Percentiles rank a stretch among this genome's conserved stretches.
Evolutionary conservation across 1,284 basidiomycete genomes (phyloP).

Genomic region (Volvariella surrecta): DNA sequence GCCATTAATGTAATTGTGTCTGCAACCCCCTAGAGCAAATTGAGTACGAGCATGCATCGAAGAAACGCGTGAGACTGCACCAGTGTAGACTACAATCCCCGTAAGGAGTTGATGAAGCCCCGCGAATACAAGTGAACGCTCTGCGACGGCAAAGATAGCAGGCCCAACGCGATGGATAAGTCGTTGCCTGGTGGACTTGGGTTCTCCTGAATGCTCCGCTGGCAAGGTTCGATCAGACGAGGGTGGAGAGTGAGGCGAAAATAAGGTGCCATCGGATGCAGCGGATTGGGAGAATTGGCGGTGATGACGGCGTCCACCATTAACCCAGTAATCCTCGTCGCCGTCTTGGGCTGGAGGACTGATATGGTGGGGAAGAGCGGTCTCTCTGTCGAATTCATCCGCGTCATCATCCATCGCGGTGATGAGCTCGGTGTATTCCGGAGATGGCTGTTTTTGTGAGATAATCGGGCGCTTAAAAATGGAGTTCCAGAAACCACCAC

Average conservation of each 20-base stretch:
- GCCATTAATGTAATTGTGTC: conserved; percentile 66
- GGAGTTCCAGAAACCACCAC: conserved; percentile 44
- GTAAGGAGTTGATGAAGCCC: conserved; percentile 58
- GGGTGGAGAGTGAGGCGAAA: conserved; percentile 34
- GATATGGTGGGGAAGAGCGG: conserved; percentile 3
- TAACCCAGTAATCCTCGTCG: conserved; percentile 35
- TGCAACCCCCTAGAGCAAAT: conserved; percentile 48
- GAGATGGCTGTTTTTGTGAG: conserved; percentile 10
- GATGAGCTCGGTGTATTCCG: conserved; percentile 49
- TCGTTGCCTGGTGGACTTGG: conserved; percentile 15
- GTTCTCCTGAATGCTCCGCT: conserved; percentile 24
- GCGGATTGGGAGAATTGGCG: conserved; percentile 27
- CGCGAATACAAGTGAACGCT: conserved; percentile 59
- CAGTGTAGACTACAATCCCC: conserved; percentile 73
- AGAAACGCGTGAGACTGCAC: conserved; percentile 14
- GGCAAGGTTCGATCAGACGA: conserved; percentile 61
- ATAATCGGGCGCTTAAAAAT: too few relatives aligned
- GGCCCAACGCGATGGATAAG: conserved; percentile 34
- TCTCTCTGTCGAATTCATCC: conserved; percentile 37
- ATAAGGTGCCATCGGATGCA: conserved; percentile 47
- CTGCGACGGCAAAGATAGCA: conserved; percentile 41
- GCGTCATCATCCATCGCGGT: conserved; percentile 39
- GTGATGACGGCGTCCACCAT: conserved; percentile 32
- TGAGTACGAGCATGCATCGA: conserved; percentile 1
- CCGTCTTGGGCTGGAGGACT: conserved; percentile 11